A percentile compares a stretch with the other conserved stretches of the same genome.
Conservation (phyloP, 495 filamentous ascomycete species). For the Trichoderma erinaceum region DNA sequence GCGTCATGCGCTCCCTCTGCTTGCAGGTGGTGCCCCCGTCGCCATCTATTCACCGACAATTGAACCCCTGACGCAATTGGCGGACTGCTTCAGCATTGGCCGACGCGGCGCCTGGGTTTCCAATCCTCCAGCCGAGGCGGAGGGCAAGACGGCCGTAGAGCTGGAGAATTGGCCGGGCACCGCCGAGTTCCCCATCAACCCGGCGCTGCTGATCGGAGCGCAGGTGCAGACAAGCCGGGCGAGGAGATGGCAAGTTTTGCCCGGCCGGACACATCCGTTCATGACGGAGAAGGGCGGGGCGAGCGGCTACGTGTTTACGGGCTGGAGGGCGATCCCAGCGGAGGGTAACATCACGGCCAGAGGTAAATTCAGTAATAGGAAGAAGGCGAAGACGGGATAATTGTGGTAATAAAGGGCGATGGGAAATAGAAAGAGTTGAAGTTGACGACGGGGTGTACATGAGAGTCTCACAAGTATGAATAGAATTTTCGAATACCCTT, state of each 20-base stretch:
- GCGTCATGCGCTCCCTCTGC: constrained; percentile 63
- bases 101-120: constrained; percentile 64
- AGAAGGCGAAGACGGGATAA: constrained; percentile 48
- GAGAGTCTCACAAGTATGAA: neutral
- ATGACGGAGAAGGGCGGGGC: constrained; percentile 86
- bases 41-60: constrained; percentile 76
- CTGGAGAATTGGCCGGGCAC: constrained; percentile 47
- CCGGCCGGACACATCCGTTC: constrained; percentile 83
- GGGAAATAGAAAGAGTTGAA: neutral
- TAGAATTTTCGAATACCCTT: neutral
- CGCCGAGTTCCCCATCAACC: constrained; percentile 75
- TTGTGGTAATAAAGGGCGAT: neutral
- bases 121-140: constrained; percentile 29
- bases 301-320: constrained; percentile 88
- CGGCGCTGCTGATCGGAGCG: constrained; percentile 71
- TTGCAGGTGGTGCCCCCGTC: constrained; percentile 75
- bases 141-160: constrained; percentile 32
- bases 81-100: constrained; percentile 72
- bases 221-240: constrained; percentile 70
- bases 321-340: constrained; percentile 68
- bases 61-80: constrained; percentile 66
- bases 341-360: constrained; percentile 73
- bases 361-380: constrained; percentile 52
- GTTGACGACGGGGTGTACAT: neutral
- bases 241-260: constrained; percentile 82